Conservation (phyloP, 805 yeast species). For the Kodamaea hsintzibuensis region DNA sequence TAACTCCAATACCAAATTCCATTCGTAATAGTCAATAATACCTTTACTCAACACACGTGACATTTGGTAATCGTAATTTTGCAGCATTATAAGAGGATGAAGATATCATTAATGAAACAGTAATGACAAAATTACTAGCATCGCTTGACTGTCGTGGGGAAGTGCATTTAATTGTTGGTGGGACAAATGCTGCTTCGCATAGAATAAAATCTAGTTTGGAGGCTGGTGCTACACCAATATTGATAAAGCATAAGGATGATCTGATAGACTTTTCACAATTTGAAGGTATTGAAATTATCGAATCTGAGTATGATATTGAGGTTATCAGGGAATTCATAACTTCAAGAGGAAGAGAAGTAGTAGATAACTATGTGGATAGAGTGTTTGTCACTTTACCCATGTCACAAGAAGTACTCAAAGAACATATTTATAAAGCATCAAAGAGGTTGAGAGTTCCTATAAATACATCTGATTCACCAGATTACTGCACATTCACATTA, state of each 20-base stretch:
- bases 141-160: conserved; percentile 51
- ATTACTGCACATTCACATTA: conserved; percentile 71
- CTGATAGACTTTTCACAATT: conserved; percentile 1
- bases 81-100: conserved; percentile 6
- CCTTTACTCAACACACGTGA: conserved; percentile 15
- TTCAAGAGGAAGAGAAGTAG: conserved; percentile 60
- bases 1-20: too few relatives aligned
- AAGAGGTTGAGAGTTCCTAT: conserved; percentile 71
- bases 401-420: conserved; percentile 29
- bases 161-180: conserved; percentile 59
- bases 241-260: conserved; percentile 39
- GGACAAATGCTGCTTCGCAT: conserved; percentile 43
- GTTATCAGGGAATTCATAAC: conserved; percentile 42
- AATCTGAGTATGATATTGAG: conserved; percentile 17
- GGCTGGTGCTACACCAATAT: conserved; percentile 55
- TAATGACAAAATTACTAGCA: conserved; percentile 30
- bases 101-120: neutral
- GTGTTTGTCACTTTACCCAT: conserved; percentile 62
- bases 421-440: conserved; percentile 52
- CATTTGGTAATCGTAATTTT: conserved; percentile 14
- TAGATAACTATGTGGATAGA: conserved; percentile 66
- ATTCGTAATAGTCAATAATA: too few relatives aligned
- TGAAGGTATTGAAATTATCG: neutral
- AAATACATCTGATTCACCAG: conserved; percentile 73
- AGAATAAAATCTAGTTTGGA: conserved; percentile 51